These are phyloP conservation scores for Suillus subluteus DNA, from an alignment of 768 basidiomycete genomes.

Conservation along the genomic window DNA sequence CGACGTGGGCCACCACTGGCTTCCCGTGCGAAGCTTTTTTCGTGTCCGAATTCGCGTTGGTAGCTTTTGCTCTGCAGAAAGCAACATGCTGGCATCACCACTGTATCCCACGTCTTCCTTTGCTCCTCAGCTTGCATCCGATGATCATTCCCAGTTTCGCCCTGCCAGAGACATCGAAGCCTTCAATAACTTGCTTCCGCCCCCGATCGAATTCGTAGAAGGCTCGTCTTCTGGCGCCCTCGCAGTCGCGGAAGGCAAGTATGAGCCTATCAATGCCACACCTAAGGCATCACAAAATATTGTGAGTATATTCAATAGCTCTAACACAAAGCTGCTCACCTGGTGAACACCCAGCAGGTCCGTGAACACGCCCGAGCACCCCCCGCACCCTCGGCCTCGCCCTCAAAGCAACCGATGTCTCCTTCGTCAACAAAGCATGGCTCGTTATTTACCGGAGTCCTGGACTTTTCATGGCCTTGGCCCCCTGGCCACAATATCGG, in stretches of 20 bases:
- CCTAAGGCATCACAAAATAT: conserved; percentile 55
- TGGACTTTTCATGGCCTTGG: conserved; percentile 79
- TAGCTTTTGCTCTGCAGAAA: conserved; percentile 16
- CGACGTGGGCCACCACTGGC: conserved; percentile 11
- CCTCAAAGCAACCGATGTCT: conserved; percentile 32
- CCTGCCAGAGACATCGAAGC: conserved; percentile 74
- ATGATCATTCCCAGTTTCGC: conserved; percentile 58
- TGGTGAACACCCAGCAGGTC: conserved; percentile 12
- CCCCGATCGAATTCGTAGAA: conserved; percentile 83
- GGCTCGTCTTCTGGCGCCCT: conserved; percentile 80
- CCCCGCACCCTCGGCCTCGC: conserved; percentile 28
- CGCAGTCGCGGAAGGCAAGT: conserved; percentile 74
- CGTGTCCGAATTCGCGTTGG: conserved; percentile 11
- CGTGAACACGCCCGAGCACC: conserved; percentile 28
- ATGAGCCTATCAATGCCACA: conserved; percentile 78
- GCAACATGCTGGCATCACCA: conserved; percentile 70
- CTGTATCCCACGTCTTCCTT: conserved; percentile 59
- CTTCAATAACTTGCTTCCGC: conserved; percentile 78
- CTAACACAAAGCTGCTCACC: conserved; percentile 10
- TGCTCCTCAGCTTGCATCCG: conserved; percentile 49
- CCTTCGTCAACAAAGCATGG: conserved; percentile 35
- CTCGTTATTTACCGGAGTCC: conserved; percentile 52
- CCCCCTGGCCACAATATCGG: conserved; percentile 52
- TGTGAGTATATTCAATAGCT: conserved; percentile 38
- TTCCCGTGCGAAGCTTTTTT: conserved; percentile 14